Evolutionary conservation across 768 basidiomycete species (phyloP).

Genomic region (Phylloporus sp.): DNA sequence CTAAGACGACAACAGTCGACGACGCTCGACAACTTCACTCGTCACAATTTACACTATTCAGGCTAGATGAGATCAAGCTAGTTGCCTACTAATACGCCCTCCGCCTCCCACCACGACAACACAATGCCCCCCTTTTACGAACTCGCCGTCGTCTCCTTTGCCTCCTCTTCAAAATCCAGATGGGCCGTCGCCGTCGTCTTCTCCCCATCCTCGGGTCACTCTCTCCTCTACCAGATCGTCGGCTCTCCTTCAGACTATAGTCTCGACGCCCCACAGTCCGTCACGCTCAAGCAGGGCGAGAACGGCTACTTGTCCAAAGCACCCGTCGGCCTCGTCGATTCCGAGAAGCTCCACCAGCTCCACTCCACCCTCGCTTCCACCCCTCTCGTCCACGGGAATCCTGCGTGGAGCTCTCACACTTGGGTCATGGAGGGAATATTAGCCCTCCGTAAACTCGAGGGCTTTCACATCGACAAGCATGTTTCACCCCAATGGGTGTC

Average conservation of each 20-base stretch:
- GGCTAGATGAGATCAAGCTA: too few species aligned
- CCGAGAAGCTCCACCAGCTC: slow-evolving; percentile 26
- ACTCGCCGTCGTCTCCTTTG: slow-evolving; percentile 27
- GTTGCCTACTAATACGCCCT: too few species aligned
- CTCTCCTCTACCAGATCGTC: slow-evolving; percentile 29
- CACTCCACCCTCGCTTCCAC: slow-evolving; percentile 26
- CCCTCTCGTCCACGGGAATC: slow-evolving; percentile 24
- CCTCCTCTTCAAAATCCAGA: slow-evolving; percentile 15
- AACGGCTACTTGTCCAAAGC: slow-evolving; percentile 22
- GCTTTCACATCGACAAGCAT: slow-evolving; percentile 28
- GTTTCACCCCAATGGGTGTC: slow-evolving; percentile 27
- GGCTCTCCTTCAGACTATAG: slow-evolving; percentile 27
- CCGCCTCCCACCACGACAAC: background rate
- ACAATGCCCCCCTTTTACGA: slow-evolving; percentile 33
- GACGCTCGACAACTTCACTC: too few species aligned
- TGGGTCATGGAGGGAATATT: slow-evolving; percentile 32
- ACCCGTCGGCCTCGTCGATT: slow-evolving; percentile 25
- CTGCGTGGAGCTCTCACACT: slow-evolving; percentile 25
- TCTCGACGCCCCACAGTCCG: slow-evolving; percentile 31
- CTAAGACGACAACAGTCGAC: too few species aligned
- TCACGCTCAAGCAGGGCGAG: slow-evolving; percentile 29
- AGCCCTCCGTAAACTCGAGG: slow-evolving; percentile 26
- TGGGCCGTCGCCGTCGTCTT: slow-evolving; percentile 29
- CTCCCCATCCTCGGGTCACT: slow-evolving; percentile 25
- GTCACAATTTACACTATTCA: slow-evolving; percentile 31